Base-by-base conservation (phyloP, 768 basidiomycete genomes). In the Trametes cubensis region DNA sequence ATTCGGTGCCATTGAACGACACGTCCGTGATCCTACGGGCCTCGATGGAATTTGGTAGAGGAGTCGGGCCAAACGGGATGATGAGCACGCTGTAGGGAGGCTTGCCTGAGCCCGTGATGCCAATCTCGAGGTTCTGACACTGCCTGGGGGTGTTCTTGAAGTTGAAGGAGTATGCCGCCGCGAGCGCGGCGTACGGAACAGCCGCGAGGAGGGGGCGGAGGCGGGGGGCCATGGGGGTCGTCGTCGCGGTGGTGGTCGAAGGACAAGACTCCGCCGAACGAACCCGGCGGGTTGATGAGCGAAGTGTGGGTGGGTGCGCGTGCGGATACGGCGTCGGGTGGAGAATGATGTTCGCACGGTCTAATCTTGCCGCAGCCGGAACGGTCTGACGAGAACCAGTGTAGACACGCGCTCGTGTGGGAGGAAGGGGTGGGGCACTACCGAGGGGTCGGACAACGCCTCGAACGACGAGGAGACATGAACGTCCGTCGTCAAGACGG, bases 31-130 rank as follows among this genome's bases (percentile, higher is more conserved):
- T 86, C 44, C 69, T 81, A 28, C 90, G 80, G 23, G 80, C 86
- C 71, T 94, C 91, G 34, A 82, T 74, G 61, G 81, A 84, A 63
- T 85, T 85, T 4, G 81, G 55, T 14, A 90, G 78, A 5, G 90
- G 83, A 0, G 82, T 78, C 4, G 87, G 76, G 4, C 90, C 90
- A 68, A 79, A 82, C 1, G 91, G 91, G 40, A 92, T 76, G 54
- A 92, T 74, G 21, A 92, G 77, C 54, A 87, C 76, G 40, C 77
- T 79, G 74, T 89, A 94, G 0, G 91, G 91, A 0, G 90, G 85
- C 48, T 73, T 67, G 57, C 88, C 89, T 34, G 79, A 80, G 64
- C 89, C 89, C 14, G 78, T 73, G 53, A 90, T 76, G n/a, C 76
- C 61, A 23, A 92, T 73, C 44, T 83, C 81, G 44, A 92, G 79